Evolutionary conservation across 2,329 filamentous ascomycete species (phyloP).

Genomic region (Microcyclosporella mali): DNA sequence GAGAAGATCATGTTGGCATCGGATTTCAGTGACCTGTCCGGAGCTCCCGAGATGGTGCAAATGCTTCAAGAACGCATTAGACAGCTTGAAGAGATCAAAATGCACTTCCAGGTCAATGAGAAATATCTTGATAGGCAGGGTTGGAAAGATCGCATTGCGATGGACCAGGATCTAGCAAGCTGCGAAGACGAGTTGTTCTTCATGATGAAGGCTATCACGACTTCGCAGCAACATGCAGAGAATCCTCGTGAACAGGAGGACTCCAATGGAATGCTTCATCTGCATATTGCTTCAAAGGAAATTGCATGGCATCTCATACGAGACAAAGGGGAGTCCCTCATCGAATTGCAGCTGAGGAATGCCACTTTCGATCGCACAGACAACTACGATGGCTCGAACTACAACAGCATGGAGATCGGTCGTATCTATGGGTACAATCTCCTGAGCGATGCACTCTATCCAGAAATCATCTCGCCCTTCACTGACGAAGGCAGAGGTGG

Average conservation of each 20-base stretch:
- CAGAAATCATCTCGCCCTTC: constrained; percentile 91
- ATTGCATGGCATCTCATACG: constrained; percentile 96
- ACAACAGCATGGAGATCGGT: constrained; percentile 84
- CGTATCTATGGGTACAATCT: constrained; percentile 85
- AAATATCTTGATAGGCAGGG: constrained; percentile 79
- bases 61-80: constrained; percentile 86
- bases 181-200: constrained; percentile 98
- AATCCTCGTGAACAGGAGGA: constrained; percentile 59
- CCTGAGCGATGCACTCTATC: constrained; percentile 83
- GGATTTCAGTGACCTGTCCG: constrained; percentile 93
- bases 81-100: constrained; percentile 92
- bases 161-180: constrained; percentile 80
- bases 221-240: constrained; percentile 78
- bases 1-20: constrained; percentile 99
- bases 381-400: constrained; percentile 93
- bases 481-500: constrained; percentile 55
- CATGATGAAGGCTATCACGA: constrained; percentile 99
- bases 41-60: constrained; percentile 87
- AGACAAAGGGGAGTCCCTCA: constrained; percentile 69
- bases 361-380: constrained; percentile 92
- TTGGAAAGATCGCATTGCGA: constrained; percentile 81
- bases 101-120: constrained; percentile 88
- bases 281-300: constrained; percentile 89
- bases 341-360: constrained; percentile 87
- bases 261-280: constrained; percentile 74